phyloP scores from a whole-genome alignment of 495 filamentous ascomycete genomes.

The Podospora tetraspora region DNA sequence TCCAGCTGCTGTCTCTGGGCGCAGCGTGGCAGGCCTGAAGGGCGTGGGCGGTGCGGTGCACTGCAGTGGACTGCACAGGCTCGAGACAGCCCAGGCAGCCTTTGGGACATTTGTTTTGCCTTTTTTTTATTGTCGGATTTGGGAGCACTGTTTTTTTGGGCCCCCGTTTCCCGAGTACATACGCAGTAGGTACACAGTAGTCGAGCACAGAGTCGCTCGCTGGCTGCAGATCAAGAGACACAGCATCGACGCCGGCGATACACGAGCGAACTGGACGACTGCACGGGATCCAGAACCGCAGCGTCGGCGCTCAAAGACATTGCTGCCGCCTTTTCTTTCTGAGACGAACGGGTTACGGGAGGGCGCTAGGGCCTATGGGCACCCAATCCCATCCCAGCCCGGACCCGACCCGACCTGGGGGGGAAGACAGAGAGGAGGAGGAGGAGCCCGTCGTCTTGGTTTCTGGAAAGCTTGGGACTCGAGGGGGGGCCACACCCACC shows the following conservation, averaged over 20 bases:
- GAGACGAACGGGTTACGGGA: slow-evolving; percentile 26
- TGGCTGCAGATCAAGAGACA: neutral
- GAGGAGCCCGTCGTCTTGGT: slow-evolving; percentile 28
- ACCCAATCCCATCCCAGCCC: slow-evolving; percentile 28
- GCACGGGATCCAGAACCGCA: neutral
- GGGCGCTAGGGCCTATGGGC: slow-evolving; percentile 11
- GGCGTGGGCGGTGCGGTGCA: too few species aligned
- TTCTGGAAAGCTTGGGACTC: slow-evolving; percentile 31
- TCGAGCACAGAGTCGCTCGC: neutral
- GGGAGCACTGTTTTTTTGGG: too few species aligned
- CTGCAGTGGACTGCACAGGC: too few species aligned
- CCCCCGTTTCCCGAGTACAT: too few species aligned
- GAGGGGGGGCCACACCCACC: slow-evolving; percentile 11
- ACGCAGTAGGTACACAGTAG: too few species aligned
- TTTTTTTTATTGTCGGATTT: too few species aligned
- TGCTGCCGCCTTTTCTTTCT: slow-evolving; percentile 13
- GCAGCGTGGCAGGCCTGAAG: too few species aligned
- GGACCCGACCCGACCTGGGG: slow-evolving; percentile 18
- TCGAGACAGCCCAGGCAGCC: too few species aligned
- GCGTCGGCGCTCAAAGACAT: neutral
- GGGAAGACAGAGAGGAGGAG: too few species aligned
- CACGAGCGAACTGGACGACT: neutral
- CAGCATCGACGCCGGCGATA: neutral
- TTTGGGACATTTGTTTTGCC: too few species aligned
- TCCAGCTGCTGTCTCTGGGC: too few species aligned